Conservation (phyloP, 768 basidiomycete genomes). For the Termitomyces sp. region DNA sequence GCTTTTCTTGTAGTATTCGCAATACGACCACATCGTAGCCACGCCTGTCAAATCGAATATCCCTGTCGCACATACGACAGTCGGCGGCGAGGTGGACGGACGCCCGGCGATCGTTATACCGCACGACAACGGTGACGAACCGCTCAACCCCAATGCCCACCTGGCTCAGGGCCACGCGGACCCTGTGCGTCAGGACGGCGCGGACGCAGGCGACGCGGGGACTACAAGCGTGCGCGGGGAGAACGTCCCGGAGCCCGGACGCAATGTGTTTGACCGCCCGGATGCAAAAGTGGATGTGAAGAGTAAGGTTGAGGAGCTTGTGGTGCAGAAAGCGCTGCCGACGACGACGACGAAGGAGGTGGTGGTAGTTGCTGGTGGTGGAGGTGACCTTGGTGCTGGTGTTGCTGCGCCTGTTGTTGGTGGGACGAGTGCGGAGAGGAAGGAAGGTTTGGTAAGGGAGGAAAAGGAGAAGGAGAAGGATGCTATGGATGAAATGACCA, state of each 20-base stretch:
- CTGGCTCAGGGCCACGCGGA: constrained; percentile 3
- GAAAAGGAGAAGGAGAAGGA: background rate
- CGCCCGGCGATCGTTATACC: constrained; percentile 51
- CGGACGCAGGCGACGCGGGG: constrained; percentile 12
- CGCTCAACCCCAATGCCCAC: background rate
- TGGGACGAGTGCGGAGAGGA: constrained; percentile 11
- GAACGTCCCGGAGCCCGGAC: constrained; percentile 67
- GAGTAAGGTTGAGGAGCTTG: constrained; percentile 26
- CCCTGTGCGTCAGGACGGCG: constrained; percentile 6
- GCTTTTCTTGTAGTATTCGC: constrained; percentile 42
- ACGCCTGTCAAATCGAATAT: constrained; percentile 32
- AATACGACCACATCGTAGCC: constrained; percentile 38
- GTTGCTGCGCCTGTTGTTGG: constrained; percentile 11
- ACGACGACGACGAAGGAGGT: constrained; percentile 13
- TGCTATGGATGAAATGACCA: background rate
- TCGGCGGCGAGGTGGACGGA: constrained; percentile 50
- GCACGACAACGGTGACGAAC: constrained; percentile 23
- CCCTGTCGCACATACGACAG: constrained; percentile 38
- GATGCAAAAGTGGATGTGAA: constrained; percentile 34
- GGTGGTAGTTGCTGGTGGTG: constrained; percentile 5
- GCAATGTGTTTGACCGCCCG: constrained; percentile 59
- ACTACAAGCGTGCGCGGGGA: constrained; percentile 32
- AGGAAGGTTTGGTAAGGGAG: background rate
- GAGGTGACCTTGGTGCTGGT: constrained; percentile 4
- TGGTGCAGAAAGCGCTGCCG: background rate